Evolutionary conservation across 2,329 filamentous ascomycete genomes (phyloP).

Genomic region (Sporothrix schenckii): DNA sequence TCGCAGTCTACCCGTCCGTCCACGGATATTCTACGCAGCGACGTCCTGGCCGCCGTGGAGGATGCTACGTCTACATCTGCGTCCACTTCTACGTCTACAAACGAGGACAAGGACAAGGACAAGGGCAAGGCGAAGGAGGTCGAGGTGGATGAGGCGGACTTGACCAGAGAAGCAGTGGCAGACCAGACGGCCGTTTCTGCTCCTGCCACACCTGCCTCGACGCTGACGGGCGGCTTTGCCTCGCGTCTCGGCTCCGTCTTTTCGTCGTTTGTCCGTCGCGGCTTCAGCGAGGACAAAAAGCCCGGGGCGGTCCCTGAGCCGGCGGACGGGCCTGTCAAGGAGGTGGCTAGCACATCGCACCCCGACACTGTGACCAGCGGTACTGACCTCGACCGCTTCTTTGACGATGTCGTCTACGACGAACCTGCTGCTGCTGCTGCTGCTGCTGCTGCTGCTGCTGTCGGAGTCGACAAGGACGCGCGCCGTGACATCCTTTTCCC

Average conservation of each 20-base stretch:
- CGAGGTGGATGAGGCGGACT: not conserved
- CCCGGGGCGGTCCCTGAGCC: not conserved
- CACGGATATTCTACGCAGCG: conserved; percentile 26
- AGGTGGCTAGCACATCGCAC: not conserved
- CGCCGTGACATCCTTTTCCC: conserved; percentile 7
- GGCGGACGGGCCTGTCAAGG: not conserved
- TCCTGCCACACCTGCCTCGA: not conserved
- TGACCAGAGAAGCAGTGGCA: not conserved
- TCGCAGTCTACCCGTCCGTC: conserved; percentile 21
- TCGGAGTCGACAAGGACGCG: not conserved
- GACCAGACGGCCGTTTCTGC: not conserved
- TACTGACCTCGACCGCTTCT: conserved; percentile 29
- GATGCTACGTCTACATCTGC: conserved; percentile 11
- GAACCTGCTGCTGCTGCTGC: not conserved
- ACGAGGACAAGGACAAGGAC: not conserved
- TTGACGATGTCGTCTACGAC: conserved; percentile 26
- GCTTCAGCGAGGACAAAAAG: conserved; percentile 28
- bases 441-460: not conserved
- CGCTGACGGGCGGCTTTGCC: conserved; percentile 27
- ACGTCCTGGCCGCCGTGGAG: not conserved
- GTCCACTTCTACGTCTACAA: not conserved
- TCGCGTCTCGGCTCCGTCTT: conserved; percentile 29
- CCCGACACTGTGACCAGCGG: not conserved
- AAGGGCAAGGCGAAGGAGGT: not conserved
- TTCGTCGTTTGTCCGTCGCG: conserved; percentile 26